phyloP scores from a whole-genome alignment of 2,329 filamentous ascomycete genomes.

The Geosmithia flava region DNA sequence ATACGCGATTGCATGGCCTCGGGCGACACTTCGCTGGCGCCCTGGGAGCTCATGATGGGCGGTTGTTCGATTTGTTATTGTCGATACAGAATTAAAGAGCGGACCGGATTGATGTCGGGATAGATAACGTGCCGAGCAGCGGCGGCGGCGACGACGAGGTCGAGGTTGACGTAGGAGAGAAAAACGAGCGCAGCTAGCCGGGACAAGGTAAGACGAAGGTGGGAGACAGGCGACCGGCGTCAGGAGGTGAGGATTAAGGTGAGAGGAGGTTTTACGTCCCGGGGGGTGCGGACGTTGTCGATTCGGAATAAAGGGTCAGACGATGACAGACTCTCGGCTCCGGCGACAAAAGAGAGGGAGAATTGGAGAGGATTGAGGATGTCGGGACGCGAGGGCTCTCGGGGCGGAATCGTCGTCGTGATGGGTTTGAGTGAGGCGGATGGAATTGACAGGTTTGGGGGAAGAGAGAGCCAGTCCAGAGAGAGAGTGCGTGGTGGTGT shows the following conservation, averaged over 20 bases:
- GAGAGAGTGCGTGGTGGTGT: not conserved
- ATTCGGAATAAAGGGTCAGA: too few species aligned
- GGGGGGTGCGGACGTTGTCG: too few species aligned
- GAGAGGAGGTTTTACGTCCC: too few species aligned
- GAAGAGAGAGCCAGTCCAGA: not conserved
- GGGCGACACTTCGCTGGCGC: slow-evolving; percentile 51
- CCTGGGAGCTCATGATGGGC: slow-evolving; percentile 41
- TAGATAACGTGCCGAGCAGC: slow-evolving; percentile 1
- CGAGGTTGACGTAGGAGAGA: not conserved
- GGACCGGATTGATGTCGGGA: not conserved
- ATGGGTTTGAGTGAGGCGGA: not conserved
- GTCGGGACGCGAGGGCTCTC: not conserved
- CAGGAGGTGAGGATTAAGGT: too few species aligned
- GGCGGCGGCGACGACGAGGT: not conserved
- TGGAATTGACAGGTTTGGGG: not conserved
- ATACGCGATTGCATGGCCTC: slow-evolving; percentile 88
- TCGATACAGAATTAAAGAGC: slow-evolving; percentile 3
- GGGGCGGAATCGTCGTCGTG: slow-evolving; percentile 1
- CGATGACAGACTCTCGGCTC: too few species aligned
- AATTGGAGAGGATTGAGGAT: not conserved
- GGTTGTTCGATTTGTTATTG: too few species aligned
- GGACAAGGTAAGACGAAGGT: too few species aligned
- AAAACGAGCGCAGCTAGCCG: not conserved
- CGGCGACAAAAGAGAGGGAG: too few species aligned
- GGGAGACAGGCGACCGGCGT: too few species aligned